Evolutionary conservation across 345 rosid genomes (phyloP).

Genomic region (Alliaria petiolata): DNA sequence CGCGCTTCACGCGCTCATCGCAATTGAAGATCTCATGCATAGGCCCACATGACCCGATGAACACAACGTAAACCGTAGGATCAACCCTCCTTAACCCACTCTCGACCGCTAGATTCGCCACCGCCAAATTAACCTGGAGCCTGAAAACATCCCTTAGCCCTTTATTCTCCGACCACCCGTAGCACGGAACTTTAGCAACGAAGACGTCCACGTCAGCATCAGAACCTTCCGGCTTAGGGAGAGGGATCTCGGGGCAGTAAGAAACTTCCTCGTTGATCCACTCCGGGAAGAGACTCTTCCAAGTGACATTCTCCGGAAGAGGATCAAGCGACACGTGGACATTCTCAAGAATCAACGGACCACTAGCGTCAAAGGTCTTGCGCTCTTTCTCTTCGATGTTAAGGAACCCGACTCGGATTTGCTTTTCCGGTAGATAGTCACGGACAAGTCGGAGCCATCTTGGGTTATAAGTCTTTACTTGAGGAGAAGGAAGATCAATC

Average conservation of each 20-base stretch:
- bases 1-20: conserved; percentile 55
- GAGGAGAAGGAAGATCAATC: background rate
- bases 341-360: conserved; percentile 11
- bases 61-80: conserved; percentile 46
- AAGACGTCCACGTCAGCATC: conserved; percentile 57
- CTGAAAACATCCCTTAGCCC: conserved; percentile 63
- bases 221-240: conserved; percentile 39
- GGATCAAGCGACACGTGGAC: conserved; percentile 41
- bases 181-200: conserved; percentile 66
- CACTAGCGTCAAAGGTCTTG: conserved; percentile 1
- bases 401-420: conserved; percentile 54
- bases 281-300: conserved; percentile 65
- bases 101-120: conserved; percentile 59
- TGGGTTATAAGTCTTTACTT: conserved; percentile 11
- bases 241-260: conserved; percentile 67
- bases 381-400: conserved; percentile 31
- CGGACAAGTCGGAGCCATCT: conserved; percentile 42
- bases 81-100: conserved; percentile 33
- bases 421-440: conserved; percentile 22
- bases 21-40: conserved; percentile 81
- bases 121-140: conserved; percentile 78
- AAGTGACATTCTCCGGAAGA: conserved; percentile 32
- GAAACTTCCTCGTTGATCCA: conserved; percentile 67
- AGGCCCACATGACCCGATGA: conserved; percentile 68
- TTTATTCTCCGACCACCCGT: conserved; percentile 24